Evolutionary conservation across 371 early-diverging fungal genomes (phyloP).

Genomic region (Actinomortierella wolfii): DNA sequence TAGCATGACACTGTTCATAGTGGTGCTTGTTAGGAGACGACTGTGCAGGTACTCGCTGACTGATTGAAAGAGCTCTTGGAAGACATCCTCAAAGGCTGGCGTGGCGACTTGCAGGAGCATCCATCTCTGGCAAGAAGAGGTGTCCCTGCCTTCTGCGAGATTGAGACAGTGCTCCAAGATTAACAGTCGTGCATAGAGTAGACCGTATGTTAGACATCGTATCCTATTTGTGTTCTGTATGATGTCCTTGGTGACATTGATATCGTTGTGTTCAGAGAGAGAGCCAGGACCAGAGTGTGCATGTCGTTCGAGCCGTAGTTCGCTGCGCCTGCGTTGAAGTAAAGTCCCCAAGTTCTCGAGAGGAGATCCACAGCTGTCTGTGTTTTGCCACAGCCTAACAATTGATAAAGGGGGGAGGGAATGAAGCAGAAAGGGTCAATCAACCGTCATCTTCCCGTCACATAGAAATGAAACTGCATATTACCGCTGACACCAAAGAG

Average conservation of each 20-base stretch:
- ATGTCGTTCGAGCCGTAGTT: constrained; percentile 17
- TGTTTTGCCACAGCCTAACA: constrained; percentile 17
- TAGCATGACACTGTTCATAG: neutral
- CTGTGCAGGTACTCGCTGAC: constrained; percentile 6
- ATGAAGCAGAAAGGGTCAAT: constrained; percentile 1
- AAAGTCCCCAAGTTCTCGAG: constrained; percentile 17
- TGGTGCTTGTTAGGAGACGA: neutral
- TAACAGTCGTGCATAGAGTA: constrained; percentile 11
- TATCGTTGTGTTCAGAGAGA: neutral
- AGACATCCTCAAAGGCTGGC: constrained; percentile 40
- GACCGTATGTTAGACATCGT: constrained; percentile 6
- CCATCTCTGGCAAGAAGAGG: constrained; percentile 30
- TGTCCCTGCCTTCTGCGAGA: neutral
- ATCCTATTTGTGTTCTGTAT: constrained; percentile 2
- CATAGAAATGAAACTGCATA: neutral
- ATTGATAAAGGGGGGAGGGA: neutral
- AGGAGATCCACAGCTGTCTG: constrained; percentile 15
- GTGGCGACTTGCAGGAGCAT: constrained; percentile 25
- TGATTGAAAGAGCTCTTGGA: constrained; percentile 22
- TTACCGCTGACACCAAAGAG: constrained; percentile 13
- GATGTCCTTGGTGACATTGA: neutral
- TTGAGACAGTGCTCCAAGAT: constrained; percentile 12
- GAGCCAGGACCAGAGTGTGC: neutral
- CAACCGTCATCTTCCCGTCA: no score
- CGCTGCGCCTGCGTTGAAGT: constrained; percentile 12